Evolutionary conservation across 164 flowering plant genomes (phyloP).

Genomic region (Nelumbo lutea): DNA sequence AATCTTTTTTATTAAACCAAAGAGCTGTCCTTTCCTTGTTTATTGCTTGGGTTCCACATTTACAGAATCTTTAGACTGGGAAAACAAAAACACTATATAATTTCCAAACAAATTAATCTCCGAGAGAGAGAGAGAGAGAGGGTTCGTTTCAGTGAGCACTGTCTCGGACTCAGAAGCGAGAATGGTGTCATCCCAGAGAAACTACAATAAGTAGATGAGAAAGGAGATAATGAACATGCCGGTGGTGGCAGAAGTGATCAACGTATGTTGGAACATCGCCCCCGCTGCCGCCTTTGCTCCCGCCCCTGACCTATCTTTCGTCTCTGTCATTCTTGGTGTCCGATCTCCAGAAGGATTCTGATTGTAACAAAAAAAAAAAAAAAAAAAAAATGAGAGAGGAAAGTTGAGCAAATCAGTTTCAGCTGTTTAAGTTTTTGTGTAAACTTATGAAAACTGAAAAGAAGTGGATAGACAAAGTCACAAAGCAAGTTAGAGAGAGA

Average conservation of each 20-base stretch:
- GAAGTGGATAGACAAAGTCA: background rate
- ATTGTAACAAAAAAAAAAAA: slow-evolving; percentile 17
- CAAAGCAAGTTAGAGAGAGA: too few species aligned
- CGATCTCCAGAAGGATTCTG: slow-evolving; percentile 42
- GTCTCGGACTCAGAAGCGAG: background rate
- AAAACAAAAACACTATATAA: background rate
- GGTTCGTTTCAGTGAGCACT: background rate
- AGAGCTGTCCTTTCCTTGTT: background rate
- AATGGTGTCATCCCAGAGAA: background rate
- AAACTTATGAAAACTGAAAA: background rate
- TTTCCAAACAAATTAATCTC: too few species aligned
- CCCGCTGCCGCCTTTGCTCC: slow-evolving; percentile 2
- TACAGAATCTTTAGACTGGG: background rate
- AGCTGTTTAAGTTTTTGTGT: background rate
- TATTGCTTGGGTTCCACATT: background rate
- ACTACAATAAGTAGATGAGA: too few species aligned
- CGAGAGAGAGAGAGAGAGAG: background rate
- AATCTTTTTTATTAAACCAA: background rate
- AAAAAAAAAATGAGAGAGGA: too few species aligned
- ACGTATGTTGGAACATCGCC: slow-evolving; percentile 9
- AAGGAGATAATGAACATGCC: slow-evolving; percentile 12
- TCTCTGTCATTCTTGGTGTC: slow-evolving; percentile 9
- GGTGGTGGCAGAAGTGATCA: slow-evolving; percentile 19
- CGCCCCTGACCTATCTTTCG: slow-evolving; percentile 5
- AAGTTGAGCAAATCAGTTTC: background rate